Base-by-base conservation (phyloP, 805 yeast species). In the Torulaspora indica region DNA sequence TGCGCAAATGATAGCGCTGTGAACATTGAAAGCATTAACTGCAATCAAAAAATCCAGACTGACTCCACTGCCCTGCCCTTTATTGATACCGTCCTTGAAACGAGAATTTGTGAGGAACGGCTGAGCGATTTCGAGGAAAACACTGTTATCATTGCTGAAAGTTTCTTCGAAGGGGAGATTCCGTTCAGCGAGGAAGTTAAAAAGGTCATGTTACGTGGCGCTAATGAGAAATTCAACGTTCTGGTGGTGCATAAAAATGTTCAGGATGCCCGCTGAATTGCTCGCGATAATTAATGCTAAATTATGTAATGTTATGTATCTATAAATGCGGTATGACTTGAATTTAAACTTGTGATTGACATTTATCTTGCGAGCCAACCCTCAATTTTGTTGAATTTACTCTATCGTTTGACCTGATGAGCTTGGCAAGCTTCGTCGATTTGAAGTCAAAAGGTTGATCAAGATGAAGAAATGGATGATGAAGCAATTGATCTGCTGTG, bases 401-500 rank as follows among this genome's bases (percentile, higher is more conserved):
- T 34, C 66, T 69, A 44, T 70, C 71, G 51, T 71, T 71, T 0
- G 68, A 56, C 45, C 60, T 69, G 46, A 84, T 81, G 61, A 77
- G 64, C 42, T 71, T 66, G 1, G 83, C 81, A 40, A 83, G 64
- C 49, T 71, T 69, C 0, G 90, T 82, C 12, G 71, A 63, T 15
- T 65, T 57, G 55, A 84, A 84, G 23, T 66, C 63, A 58, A 80
- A 84, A 3, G 54, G 42, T 0, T 62, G 48, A 38, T 69, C 70
- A 1, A 62, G 64, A 10, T 43, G 49, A 58, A 79, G 72, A 56
- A 84, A 81, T 14, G 70, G 68, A 60, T 85, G 81, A 3, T 67
- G 53, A 36, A 81, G 60, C 14, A 90, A 65, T 36, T 75, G 72
- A 36, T 70, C 73, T 0, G 97, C 97, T 0, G 97, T 91, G 0